Base-by-base conservation (phyloP, 2,329 filamentous ascomycete genomes). In the Exophiala calicioides region DNA sequence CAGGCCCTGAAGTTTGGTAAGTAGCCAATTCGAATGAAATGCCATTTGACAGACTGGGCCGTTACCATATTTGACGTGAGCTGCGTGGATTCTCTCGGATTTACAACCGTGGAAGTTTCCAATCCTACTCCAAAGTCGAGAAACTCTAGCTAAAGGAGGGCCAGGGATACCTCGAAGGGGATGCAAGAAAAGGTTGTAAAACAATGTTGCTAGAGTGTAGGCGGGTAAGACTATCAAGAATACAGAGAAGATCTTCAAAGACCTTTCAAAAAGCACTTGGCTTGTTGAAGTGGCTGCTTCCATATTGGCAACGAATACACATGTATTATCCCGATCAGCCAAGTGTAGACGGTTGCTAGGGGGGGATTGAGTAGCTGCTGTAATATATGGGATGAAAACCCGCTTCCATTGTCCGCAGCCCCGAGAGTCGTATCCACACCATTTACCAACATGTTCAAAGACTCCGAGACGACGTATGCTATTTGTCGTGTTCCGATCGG, bases 21-120 rank as follows among this genome's bases (percentile, higher is more conserved):
- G 9, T 38, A 10, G 9, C 41, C 18, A 13, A 10, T 20, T 30
- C 13, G 43, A 3, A 12, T 2, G 16, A 46, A 18, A 1, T 12
- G 9, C 3, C 16, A 23, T 19, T n/a, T 24, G 12, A 20, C 23
- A 7, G 20, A 21, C 15, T 5, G 26, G 9, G 8, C 18, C 13
- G 15, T 34, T 51, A 60, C 62, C 62, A 44, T 65, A 65, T 50
- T 53, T 57, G 44, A 61, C 51, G 41, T 64, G 44, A 18, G 45
- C 49, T 23, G 31, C 44, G 15, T 44, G 45, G n/a, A 48, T 40
- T 5, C 32, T 16, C 32, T 50, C 41, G 3, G 33, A 39, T 12
- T 50, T 46, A 16, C 47, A 24, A 16, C 41, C 47, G 16, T 41
- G 34, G 21, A 46, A 34, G 16, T 46, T 45, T 10, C 42, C 33